Percentiles rank a stretch among this genome's conserved stretches.
These are phyloP conservation scores for Casaregolazyma lundiana DNA, from an alignment of 1,139 yeast species.

Conservation along the genomic window DNA sequence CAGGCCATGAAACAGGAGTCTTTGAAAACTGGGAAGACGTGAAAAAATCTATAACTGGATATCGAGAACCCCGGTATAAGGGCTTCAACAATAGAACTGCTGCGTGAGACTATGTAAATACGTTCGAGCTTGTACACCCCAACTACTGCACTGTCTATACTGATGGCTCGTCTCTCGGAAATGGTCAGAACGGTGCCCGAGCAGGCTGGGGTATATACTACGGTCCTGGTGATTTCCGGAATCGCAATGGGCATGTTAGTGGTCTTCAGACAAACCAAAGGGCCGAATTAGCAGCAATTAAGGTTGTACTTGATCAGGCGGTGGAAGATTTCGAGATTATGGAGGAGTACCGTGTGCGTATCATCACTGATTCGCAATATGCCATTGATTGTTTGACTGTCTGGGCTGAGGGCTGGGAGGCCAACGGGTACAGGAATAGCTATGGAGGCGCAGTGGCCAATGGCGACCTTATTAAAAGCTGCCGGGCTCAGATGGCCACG, in stretches of 20 bases:
- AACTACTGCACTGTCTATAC: slow-evolving; percentile 44
- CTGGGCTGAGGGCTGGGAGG: slow-evolving; percentile 53
- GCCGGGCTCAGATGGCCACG: slow-evolving; percentile 19
- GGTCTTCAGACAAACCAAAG: slow-evolving; percentile 68
- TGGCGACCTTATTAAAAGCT: slow-evolving; percentile 42
- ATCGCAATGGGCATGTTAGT: slow-evolving; percentile 45
- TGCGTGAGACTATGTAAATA: slow-evolving; percentile 44
- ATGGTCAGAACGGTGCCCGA: slow-evolving; percentile 41
- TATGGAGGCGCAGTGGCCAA: slow-evolving; percentile 48
- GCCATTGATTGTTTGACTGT: slow-evolving; percentile 43
- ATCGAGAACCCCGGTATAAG: slow-evolving; percentile 49
- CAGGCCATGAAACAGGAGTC: slow-evolving; percentile 53
- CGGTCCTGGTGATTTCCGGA: slow-evolving; percentile 52
- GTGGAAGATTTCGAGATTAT: slow-evolving; percentile 3
- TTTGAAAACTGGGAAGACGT: slow-evolving; percentile 44
- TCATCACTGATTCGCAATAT: slow-evolving; percentile 58
- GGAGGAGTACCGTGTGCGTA: slow-evolving; percentile 14
- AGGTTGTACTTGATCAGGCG: slow-evolving; percentile 48
- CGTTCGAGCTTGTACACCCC: too few relatives aligned
- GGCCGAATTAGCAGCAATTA: slow-evolving; percentile 70
- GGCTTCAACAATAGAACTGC: slow-evolving; percentile 45
- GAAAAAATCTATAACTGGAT: slow-evolving; percentile 45
- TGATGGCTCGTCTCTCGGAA: slow-evolving; percentile 66
- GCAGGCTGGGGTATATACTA: slow-evolving; percentile 78
- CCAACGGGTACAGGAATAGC: slow-evolving; percentile 49